Conservation (phyloP, 129 eudicot species). For the Escallonia rubra region DNA sequence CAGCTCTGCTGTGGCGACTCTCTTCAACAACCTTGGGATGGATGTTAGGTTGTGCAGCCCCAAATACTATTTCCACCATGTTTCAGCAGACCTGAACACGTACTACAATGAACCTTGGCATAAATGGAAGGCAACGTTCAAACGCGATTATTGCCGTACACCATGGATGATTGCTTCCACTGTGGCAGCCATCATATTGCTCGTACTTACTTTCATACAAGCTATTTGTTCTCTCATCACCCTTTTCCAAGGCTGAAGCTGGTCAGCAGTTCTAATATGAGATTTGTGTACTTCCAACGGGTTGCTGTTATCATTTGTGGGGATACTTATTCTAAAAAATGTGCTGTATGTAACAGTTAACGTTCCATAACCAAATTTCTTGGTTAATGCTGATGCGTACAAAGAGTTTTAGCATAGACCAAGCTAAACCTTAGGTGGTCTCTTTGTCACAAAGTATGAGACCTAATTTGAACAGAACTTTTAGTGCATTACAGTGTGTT, state of each 20-base stretch:
- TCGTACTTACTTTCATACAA: conserved; percentile 16
- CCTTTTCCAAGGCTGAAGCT: background rate
- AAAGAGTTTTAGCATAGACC: too few relatives aligned
- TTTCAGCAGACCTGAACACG: conserved; percentile 9
- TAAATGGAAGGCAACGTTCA: conserved; percentile 15
- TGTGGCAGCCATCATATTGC: conserved; percentile 10
- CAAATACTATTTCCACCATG: conserved; percentile 1
- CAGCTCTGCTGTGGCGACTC: conserved; percentile 7
- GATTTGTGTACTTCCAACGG: too few relatives aligned
- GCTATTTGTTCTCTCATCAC: background rate
- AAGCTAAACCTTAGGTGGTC: too few relatives aligned
- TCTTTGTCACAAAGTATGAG: too few relatives aligned
- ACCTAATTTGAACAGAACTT: too few relatives aligned
- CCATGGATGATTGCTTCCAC: conserved; percentile 17
- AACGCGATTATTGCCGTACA: conserved; percentile 13
- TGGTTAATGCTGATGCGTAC: too few relatives aligned
- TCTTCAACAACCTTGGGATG: conserved; percentile 7
- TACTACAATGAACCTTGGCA: conserved; percentile 9
- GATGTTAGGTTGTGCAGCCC: background rate
- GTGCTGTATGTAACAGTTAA: too few relatives aligned
- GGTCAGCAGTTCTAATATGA: too few relatives aligned
- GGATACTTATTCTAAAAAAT: too few relatives aligned
- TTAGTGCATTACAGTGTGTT: too few relatives aligned
- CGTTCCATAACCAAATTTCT: too few relatives aligned
- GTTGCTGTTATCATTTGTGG: too few relatives aligned